phyloP scores from a whole-genome alignment of 768 basidiomycete genomes.

The Postia placenta region DNA sequence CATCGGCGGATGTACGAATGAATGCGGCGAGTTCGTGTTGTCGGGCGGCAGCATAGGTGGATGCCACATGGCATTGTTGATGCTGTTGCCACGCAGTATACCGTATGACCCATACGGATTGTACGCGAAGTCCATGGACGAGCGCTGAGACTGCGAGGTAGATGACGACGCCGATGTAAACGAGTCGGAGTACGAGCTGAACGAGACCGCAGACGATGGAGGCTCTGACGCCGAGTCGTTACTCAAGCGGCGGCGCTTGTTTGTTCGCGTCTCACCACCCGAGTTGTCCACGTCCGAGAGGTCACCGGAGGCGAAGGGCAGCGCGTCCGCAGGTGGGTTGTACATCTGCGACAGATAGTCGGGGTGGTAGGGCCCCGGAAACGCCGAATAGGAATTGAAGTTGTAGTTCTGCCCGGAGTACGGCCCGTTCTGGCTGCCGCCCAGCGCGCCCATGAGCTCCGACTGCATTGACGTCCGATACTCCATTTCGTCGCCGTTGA shows the following conservation, averaged over 20 bases:
- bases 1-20: conserved; percentile 70
- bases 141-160: conserved; percentile 51
- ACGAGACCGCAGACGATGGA: conserved; percentile 59
- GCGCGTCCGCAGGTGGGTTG: conserved; percentile 38
- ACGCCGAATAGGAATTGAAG: conserved; percentile 30
- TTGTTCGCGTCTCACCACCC: conserved; percentile 34
- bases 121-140: conserved; percentile 63
- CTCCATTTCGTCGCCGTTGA: conserved; percentile 30
- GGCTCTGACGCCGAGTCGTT: conserved; percentile 42
- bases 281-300: conserved; percentile 31
- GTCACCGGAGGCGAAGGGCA: conserved; percentile 49
- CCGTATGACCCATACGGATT: conserved; percentile 44
- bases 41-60: conserved; percentile 64
- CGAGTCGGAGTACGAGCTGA: conserved; percentile 53
- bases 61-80: conserved; percentile 59
- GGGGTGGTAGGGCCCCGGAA: conserved; percentile 71
- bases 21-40: conserved; percentile 40
- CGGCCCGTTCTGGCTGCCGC: conserved; percentile 22
- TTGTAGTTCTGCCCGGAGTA: conserved; percentile 9
- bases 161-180: conserved; percentile 49
- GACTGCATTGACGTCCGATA: conserved; percentile 36
- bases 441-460: conserved; percentile 45
- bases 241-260: conserved; percentile 73
- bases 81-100: conserved; percentile 48
- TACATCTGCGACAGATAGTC: conserved; percentile 58